Evolutionary conservation across 1,139 yeast species (phyloP).

Genomic region (Blastobotrys apis): DNA sequence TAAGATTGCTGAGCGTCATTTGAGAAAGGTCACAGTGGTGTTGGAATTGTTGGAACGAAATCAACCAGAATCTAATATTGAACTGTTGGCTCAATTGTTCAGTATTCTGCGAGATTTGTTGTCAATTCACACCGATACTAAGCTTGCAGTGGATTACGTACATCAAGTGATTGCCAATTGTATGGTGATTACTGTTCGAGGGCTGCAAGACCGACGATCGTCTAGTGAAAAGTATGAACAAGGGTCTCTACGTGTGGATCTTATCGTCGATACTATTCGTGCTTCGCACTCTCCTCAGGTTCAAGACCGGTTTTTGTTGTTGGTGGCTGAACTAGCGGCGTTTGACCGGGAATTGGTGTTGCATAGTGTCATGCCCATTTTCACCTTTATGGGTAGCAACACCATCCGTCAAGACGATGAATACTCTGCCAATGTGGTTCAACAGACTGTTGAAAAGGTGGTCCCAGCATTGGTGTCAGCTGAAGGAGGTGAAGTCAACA

Average conservation of each 20-base stretch:
- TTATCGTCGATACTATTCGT: constrained; percentile 85
- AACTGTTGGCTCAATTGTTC: constrained; percentile 50
- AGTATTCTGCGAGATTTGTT: constrained; percentile 78
- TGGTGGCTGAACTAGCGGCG: constrained; percentile 82
- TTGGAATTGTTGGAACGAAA: constrained; percentile 69
- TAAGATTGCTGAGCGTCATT: constrained; percentile 68
- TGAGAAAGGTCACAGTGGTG: constrained; percentile 71
- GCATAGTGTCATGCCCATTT: constrained; percentile 97
- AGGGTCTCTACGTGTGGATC: constrained; percentile 78
- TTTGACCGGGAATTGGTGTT: constrained; percentile 86
- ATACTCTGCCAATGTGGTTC: constrained; percentile 86
- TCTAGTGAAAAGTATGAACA: constrained; percentile 47
- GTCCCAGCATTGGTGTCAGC: constrained; percentile 82
- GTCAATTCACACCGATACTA: constrained; percentile 85
- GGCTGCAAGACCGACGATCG: constrained; percentile 26
- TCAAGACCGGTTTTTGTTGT: constrained; percentile 79
- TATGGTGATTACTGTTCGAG: constrained; percentile 65
- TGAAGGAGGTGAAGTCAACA: constrained; percentile 47
- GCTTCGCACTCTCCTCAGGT: constrained; percentile 90
- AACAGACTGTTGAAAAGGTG: constrained; percentile 84
- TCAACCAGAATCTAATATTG: constrained; percentile 47
- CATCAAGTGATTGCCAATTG: constrained; percentile 89
- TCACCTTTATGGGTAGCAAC: constrained; percentile 98
- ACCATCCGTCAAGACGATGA: constrained; percentile 96
- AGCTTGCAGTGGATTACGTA: constrained; percentile 82